phyloP scores from a whole-genome alignment of 2,329 filamentous ascomycete genomes.

The Coniosporium tulheliwenetii region DNA sequence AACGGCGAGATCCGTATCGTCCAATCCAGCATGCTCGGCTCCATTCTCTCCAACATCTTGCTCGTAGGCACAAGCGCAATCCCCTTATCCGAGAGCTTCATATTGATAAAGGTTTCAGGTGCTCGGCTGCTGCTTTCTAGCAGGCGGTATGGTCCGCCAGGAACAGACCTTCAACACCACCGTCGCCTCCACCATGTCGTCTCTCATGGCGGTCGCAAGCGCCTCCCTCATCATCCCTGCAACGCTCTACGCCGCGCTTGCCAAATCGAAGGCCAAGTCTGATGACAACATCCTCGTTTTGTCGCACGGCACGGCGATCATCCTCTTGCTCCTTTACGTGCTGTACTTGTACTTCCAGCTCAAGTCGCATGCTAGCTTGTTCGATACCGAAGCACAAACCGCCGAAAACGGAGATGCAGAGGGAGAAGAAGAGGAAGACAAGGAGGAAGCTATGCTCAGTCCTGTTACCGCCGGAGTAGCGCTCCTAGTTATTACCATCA shows the following conservation, averaged over 20 bases:
- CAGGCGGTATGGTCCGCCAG: conserved; percentile 27
- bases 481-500: conserved; percentile 30
- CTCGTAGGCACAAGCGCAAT: conserved; percentile 33
- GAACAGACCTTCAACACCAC: conserved; percentile 50
- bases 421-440: conserved; percentile 14
- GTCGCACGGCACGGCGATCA: conserved; percentile 37
- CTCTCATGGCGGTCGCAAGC: conserved; percentile 39
- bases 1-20: conserved; percentile 86
- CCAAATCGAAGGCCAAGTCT: conserved; percentile 18
- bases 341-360: conserved; percentile 41
- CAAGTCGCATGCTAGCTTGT: conserved; percentile 31
- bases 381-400: conserved; percentile 22
- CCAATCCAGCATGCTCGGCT: conserved; percentile 95
- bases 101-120: conserved; percentile 13
- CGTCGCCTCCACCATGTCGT: conserved; percentile 62
- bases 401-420: conserved; percentile 12
- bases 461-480: conserved; percentile 28
- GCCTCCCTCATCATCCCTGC: conserved; percentile 38
- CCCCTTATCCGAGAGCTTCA: conserved; percentile 19
- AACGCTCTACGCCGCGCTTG: conserved; percentile 33
- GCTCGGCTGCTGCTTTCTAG: conserved; percentile 37
- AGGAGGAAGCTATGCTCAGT: conserved; percentile 25
- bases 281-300: conserved; percentile 32
- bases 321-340: conserved; percentile 36
- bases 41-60: conserved; percentile 85